Conservation (phyloP, 2,329 filamentous ascomycete genomes). For the Diaporthe destruens region DNA sequence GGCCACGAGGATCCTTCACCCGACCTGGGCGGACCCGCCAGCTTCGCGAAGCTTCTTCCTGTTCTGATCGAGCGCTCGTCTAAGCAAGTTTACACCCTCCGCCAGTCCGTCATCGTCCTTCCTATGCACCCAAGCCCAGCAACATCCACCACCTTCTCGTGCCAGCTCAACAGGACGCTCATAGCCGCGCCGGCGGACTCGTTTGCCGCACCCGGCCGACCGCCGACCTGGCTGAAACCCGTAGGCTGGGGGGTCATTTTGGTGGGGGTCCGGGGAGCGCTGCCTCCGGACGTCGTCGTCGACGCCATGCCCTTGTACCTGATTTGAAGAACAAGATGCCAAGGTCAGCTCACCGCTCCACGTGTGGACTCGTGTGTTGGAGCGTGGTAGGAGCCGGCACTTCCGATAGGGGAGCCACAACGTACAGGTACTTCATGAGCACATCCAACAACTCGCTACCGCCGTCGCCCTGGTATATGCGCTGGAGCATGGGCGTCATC, state of each 20-base stretch:
- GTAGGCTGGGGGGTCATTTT: constrained; percentile 79
- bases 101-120: constrained; percentile 95
- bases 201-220: constrained; percentile 64
- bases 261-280: constrained; percentile 61
- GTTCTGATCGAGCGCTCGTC: not conserved
- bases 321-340: constrained; percentile 34
- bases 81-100: constrained; percentile 75
- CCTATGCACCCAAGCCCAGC: constrained; percentile 92
- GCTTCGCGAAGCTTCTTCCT: not conserved
- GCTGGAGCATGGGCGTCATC: constrained; percentile 88
- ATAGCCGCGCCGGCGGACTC: constrained; percentile 87
- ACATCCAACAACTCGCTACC: constrained; percentile 90
- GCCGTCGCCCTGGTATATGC: constrained; percentile 81
- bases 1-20: not conserved
- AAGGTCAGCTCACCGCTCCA: constrained; percentile 32
- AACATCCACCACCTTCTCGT: constrained; percentile 97
- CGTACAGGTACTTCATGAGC: constrained; percentile 97
- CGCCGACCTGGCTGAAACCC: constrained; percentile 85
- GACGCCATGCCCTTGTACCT: constrained; percentile 90
- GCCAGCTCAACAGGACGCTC: constrained; percentile 98
- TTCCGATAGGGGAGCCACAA: constrained; percentile 43
- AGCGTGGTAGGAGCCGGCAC: not conserved
- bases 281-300: constrained; percentile 51
- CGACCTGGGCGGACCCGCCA: not conserved
- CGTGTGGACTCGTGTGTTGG: not conserved